Base-by-base conservation (phyloP, 345 rosid species). In the Citrus medica region DNA sequence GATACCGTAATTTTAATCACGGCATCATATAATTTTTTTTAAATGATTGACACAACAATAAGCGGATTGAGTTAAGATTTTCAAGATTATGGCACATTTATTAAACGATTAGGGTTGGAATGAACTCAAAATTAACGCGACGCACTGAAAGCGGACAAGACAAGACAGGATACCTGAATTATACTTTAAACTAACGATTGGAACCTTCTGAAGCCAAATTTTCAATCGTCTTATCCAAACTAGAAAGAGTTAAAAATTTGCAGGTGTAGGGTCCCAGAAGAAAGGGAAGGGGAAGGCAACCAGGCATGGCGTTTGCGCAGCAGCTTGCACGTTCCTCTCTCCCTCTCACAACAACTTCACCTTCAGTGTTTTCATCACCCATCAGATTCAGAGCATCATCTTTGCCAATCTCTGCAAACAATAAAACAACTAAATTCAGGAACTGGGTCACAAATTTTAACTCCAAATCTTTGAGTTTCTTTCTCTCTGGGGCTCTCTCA, bases 401-500 rank as follows among this genome's bases (percentile, higher is more conserved):
- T 35, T 63, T 64, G 76, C 73, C 83, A 55, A 55, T 32, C 68
- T 59, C 80, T 51, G 48, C 59, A 48, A 67, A 32, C 74, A 71
- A 46, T 46, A 84, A 77, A 68, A 28, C 81, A 14, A 53, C 73
- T 67, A 78, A 62, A 56, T 69, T 25, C 64, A 71, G 79, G 61
- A 73, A 81, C 42, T 84, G 92, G 88, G 78, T 87, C 67, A 58
- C 85, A 4, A 78, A 81, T 65, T 75, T 88, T 66, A 80, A 85
- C n/a, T 84, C 89, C 55, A 92, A 89, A 74, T 85, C 92, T 78
- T 77, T 90, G 75, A 90, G 85, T 55, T 85, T 87, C 38, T 71
- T 85, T 38, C 86, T 91, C 80, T 89, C 91, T 16, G 97, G 97
- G 25, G 89, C 94, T 76, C 91, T 95, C 62, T 79, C 98, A 2